Conservation (phyloP, 345 rosid species). For the Eutrema heterophyllum region DNA sequence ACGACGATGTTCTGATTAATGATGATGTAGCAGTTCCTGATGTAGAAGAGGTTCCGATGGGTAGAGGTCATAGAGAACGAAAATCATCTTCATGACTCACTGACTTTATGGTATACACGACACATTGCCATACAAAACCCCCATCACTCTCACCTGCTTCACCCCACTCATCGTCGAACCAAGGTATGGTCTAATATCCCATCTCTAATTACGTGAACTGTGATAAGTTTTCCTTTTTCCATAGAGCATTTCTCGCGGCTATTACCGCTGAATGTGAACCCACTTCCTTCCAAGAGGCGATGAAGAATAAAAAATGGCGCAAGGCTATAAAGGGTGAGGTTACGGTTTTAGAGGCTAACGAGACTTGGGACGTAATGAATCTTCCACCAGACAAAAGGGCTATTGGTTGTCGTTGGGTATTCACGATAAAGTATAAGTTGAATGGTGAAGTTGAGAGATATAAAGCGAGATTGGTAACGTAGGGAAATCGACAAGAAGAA, state of each 20-base stretch:
- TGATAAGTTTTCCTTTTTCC: not conserved
- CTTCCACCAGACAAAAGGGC: not conserved
- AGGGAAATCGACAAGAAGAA: not conserved
- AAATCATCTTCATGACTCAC: not conserved
- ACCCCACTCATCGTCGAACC: not conserved
- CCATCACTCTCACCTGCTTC: not conserved
- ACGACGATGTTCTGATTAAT: no score
- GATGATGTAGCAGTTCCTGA: no score
- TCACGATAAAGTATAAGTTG: not conserved
- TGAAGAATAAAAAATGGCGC: not conserved
- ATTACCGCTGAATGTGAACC: not conserved
- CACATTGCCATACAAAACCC: not conserved
- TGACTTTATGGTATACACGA: no score
- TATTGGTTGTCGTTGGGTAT: not conserved
- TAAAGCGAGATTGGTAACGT: not conserved
- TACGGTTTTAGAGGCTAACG: not conserved
- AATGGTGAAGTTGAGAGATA: not conserved
- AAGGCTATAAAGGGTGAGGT: not conserved
- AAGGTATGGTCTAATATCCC: not conserved
- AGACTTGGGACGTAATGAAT: not conserved
- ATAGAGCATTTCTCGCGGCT: not conserved
- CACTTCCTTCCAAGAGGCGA: not conserved
- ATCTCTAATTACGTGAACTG: not conserved
- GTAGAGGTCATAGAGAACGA: not conserved
- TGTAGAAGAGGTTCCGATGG: not conserved